Percentiles rank a stretch among this genome's conserved stretches.
These are phyloP conservation scores for Hirschfeldia incana DNA, from an alignment of 345 rosid species.

Conservation along the genomic window DNA sequence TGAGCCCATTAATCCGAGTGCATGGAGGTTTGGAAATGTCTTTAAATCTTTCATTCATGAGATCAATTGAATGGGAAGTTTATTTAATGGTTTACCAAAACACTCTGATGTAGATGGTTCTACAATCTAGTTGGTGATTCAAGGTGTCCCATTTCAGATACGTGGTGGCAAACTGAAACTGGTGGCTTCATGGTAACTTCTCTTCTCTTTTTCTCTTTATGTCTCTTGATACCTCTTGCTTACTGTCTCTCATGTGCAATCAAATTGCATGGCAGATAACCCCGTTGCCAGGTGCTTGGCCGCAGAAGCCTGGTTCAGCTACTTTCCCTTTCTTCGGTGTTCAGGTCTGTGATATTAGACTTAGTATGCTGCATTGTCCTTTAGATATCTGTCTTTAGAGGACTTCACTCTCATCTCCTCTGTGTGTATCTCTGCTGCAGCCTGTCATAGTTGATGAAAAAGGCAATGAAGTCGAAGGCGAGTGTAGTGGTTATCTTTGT, in stretches of 20 bases:
- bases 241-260: constrained; percentile 21
- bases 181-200: constrained; percentile 88
- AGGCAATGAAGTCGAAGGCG: constrained; percentile 91
- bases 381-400: not conserved
- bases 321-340: constrained; percentile 99
- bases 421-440: constrained; percentile 38
- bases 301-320: constrained; percentile 99
- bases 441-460: constrained; percentile 96
- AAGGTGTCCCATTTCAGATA: constrained; percentile 93
- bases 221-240: not conserved
- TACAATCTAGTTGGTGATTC: constrained; percentile 88
- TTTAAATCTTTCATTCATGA: constrained; percentile 17
- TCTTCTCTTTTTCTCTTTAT: constrained; percentile 12
- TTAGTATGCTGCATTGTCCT: constrained; percentile 2
- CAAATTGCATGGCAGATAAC: constrained; percentile 62
- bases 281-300: constrained; percentile 99
- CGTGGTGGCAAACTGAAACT: constrained; percentile 99
- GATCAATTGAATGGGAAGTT: not conserved
- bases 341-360: constrained; percentile 57
- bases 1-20: constrained; percentile 99
- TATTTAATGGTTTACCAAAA: constrained; percentile 17
- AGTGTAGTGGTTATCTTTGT: constrained; percentile 93
- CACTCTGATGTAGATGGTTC: constrained; percentile 69
- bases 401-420: not conserved
- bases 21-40: constrained; percentile 75